Evolutionary conservation across 2,329 filamentous ascomycete genomes (phyloP), one percentile per base, ranked within the genome.

Genomic region (Cytospora chrysosperma): DNA sequence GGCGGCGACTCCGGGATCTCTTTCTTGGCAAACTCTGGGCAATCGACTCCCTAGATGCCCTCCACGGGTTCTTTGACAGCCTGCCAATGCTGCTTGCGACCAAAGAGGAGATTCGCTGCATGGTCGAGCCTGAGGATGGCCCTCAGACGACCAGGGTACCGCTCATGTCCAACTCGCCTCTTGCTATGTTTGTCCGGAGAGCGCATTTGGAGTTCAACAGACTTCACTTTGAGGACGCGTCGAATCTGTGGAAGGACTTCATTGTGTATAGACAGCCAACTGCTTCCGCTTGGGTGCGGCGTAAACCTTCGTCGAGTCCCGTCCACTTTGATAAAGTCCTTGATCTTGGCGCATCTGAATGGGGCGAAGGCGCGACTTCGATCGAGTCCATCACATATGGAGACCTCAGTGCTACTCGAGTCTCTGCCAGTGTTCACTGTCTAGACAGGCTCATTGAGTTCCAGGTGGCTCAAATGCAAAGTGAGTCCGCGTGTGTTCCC

Each of bases 401-500:
- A 6, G 81, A 82, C 61, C 81, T 84, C 77, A 75, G 83, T 49
- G 64, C 68, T n/a, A 51, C 59, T 8, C 49, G 76, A 1, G 67
- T 82, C 19, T 75, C 82, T 2, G 82, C 91, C 61, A 95, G 92
- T 74, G 87, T 86, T 0, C 88, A 94, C 68, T 92, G 96, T 71
- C 81, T 95, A 9, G 91, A 96, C 72, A 85, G 85, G 32, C 78
- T 97, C 30, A 78, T 98, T 24, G 92, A 96, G 68, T 96, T 95
- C 69, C 93, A 97, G 72, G 88, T 98, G 43, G 88, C 91, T 67
- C 88, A 92, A 73, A 87, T 97, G 78, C 93, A 97, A 73, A 91
- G 90, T 89, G 77, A 71, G 79, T 75, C 13, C 17, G 13, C 30
- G 37, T 4, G n/a, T 47, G 13, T 6, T 30, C 30, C 6, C 21